Conservation (phyloP, 1,284 basidiomycete species). For the Cystobasidium pallidum region DNA sequence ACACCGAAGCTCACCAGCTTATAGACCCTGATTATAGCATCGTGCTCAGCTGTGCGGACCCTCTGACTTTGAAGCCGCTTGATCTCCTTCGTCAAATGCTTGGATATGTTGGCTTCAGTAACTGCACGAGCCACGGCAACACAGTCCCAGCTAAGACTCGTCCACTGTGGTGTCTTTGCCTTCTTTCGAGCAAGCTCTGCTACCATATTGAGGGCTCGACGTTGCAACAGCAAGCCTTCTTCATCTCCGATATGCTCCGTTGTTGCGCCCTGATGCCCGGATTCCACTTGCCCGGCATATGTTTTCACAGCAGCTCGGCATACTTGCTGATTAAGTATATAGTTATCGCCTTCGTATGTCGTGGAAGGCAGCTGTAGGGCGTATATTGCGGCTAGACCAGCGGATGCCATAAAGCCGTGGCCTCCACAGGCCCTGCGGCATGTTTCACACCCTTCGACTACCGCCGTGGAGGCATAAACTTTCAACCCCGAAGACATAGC, state of each 20-base stretch:
- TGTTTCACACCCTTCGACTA: constrained; percentile 67
- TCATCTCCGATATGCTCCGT: background rate
- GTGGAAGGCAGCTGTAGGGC: constrained; percentile 65
- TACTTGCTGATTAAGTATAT: constrained; percentile 72
- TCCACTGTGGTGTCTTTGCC: constrained; percentile 54
- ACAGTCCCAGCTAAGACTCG: constrained; percentile 55
- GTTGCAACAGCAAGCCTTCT: constrained; percentile 61
- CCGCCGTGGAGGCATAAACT: constrained; percentile 63
- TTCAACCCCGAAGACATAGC: constrained; percentile 73
- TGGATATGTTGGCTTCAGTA: constrained; percentile 59
- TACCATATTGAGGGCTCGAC: constrained; percentile 67
- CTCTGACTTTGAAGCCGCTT: background rate
- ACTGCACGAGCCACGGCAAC: constrained; percentile 67
- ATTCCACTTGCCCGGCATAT: constrained; percentile 53
- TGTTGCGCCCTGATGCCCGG: background rate
- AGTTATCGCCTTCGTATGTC: constrained; percentile 79
- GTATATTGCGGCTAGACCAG: constrained; percentile 68
- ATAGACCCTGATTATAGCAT: background rate
- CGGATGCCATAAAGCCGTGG: constrained; percentile 72
- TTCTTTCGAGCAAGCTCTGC: constrained; percentile 59
- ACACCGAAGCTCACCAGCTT: background rate
- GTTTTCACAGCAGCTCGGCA: constrained; percentile 70
- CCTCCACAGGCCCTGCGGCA: constrained; percentile 74
- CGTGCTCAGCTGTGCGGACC: background rate
- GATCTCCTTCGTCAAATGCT: constrained; percentile 1